phyloP scores from a whole-genome alignment of 768 basidiomycete species.

The Kockovaella imperatae region DNA sequence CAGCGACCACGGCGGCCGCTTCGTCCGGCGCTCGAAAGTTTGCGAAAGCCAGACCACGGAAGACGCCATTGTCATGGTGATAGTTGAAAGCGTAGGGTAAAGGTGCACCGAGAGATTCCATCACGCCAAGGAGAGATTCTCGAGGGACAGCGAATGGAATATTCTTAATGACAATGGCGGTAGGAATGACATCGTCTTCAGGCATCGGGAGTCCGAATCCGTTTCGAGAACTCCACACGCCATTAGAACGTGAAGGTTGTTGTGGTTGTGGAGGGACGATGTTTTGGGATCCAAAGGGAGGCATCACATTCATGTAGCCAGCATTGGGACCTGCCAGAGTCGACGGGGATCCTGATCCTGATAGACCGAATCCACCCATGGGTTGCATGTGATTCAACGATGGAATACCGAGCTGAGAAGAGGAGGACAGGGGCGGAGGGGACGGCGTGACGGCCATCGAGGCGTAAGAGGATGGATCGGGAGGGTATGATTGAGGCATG shows the following conservation, averaged over 20 bases:
- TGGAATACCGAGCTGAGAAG: not conserved
- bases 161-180: slow-evolving; percentile 99
- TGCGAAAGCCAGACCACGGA: slow-evolving; percentile 95
- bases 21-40: slow-evolving; percentile 88
- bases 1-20: slow-evolving; percentile 90
- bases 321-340: slow-evolving; percentile 15
- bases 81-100: slow-evolving; percentile 99
- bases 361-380: slow-evolving; percentile 1
- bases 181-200: slow-evolving; percentile 87
- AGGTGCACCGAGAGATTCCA: slow-evolving; percentile 88
- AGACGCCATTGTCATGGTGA: slow-evolving; percentile 92
- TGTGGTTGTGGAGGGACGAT: slow-evolving; percentile 11
- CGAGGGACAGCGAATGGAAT: slow-evolving; percentile 98
- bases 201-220: not conserved
- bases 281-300: slow-evolving; percentile 19
- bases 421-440: slow-evolving; percentile 15
- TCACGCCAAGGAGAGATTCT: slow-evolving; percentile 91
- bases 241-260: too few relatives aligned
- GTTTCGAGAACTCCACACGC: not conserved
- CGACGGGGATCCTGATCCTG: slow-evolving; percentile 9
- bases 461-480: slow-evolving; percentile 10
- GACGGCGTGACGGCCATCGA: slow-evolving; percentile 32
- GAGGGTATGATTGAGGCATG: slow-evolving; percentile 5
- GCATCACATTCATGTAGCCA: slow-evolving; percentile 10
- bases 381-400: not conserved